These are phyloP conservation scores for Metschnikowia lochheadii DNA, from an alignment of 805 yeast species.

Conservation along the genomic window DNA sequence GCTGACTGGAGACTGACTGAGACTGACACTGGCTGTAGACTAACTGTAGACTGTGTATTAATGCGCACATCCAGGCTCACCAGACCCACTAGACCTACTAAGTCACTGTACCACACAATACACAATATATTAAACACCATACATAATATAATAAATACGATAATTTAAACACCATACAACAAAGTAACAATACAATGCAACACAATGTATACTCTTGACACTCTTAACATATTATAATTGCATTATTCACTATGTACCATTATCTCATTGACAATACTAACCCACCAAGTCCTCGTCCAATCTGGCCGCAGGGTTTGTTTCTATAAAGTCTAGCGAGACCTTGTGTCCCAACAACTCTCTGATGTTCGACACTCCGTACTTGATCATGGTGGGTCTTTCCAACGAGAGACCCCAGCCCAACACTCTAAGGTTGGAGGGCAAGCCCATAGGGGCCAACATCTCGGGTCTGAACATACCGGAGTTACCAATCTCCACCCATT, in stretches of 20 bases:
- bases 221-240: no score
- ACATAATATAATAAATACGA: no score
- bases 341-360: conserved; percentile 97
- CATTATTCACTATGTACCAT: neutral
- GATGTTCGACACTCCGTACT: conserved; percentile 91
- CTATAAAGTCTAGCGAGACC: conserved; percentile 90
- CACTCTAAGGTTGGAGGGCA: conserved; percentile 89
- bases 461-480: conserved; percentile 99
- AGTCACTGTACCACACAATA: no score
- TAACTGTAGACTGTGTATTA: no score
- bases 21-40: neutral
- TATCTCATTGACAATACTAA: neutral
- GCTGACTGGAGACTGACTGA: neutral
- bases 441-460: conserved; percentile 97
- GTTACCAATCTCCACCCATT: conserved; percentile 99
- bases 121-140: no score
- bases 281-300: conserved; percentile 56
- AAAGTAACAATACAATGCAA: no score
- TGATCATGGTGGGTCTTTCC: conserved; percentile 99
- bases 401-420: conserved; percentile 96
- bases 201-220: no score
- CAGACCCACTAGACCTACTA: no score
- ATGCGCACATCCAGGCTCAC: no score
- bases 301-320: conserved; percentile 96
- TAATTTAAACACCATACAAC: no score